Conservation (phyloP, 2,329 filamentous ascomycete species). For the Aspergillus latus region DNA sequence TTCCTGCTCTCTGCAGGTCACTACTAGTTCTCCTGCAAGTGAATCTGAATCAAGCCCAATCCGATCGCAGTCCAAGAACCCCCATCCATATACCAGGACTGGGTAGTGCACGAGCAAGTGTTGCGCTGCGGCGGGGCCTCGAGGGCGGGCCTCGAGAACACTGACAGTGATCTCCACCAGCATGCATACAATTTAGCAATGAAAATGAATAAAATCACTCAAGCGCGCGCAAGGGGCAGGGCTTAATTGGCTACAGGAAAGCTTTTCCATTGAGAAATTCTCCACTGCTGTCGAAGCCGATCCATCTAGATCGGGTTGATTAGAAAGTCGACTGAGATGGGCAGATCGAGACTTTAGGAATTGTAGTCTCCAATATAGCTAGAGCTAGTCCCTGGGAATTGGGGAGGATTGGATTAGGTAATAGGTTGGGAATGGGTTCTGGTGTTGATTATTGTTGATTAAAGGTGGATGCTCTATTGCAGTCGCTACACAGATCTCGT, state of each 20-base stretch:
- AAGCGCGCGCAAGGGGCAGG: background rate
- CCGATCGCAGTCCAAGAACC: background rate
- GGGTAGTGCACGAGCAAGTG: background rate
- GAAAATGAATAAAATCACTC: conserved; percentile 6
- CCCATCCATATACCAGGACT: too few species aligned
- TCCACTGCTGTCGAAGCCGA: background rate
- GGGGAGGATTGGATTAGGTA: background rate
- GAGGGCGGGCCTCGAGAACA: background rate
- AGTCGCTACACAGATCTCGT: background rate
- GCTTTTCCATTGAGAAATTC: background rate
- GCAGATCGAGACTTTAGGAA: background rate
- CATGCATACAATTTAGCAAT: conserved; percentile 5
- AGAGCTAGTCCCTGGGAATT: background rate
- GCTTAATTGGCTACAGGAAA: conserved; percentile 1
- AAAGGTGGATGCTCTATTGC: background rate
- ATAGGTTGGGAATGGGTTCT: background rate
- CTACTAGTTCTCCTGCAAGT: background rate
- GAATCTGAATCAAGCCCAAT: background rate
- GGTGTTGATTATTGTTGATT: background rate
- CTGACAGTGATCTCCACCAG: background rate
- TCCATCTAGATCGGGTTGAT: conserved; percentile 2
- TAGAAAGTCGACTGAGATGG: conserved; percentile 2
- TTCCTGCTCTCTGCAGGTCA: background rate
- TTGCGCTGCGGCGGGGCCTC: background rate
- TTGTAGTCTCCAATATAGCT: background rate